Conservation (phyloP, 2,329 filamentous ascomycete genomes). For the Apiospora arundinis region DNA sequence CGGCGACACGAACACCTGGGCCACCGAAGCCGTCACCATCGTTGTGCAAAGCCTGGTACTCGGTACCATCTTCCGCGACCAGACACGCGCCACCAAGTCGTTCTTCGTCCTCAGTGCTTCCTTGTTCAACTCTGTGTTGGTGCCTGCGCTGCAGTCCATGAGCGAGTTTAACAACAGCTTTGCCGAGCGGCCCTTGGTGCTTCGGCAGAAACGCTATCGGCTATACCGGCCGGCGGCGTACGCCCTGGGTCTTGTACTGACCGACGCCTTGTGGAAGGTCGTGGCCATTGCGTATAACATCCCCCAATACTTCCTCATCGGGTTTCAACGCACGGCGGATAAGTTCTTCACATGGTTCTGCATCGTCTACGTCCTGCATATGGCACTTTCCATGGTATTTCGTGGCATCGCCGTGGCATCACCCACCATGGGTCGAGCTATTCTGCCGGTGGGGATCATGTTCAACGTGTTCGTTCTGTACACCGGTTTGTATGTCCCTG, state of each 20-base stretch:
- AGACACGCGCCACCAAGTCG: constrained; percentile 2
- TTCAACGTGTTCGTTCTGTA: constrained; percentile 53
- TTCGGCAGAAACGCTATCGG: constrained; percentile 47
- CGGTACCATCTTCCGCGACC: too few relatives aligned
- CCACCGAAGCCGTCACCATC: constrained; percentile 25
- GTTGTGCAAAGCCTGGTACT: constrained; percentile 21
- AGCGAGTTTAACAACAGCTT: constrained; percentile 50
- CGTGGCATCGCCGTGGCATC: too few relatives aligned
- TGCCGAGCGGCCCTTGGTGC: constrained; percentile 7
- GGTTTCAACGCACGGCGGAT: too few relatives aligned
- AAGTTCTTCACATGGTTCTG: too few relatives aligned
- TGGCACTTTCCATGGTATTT: too few relatives aligned
- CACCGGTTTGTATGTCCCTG: constrained; percentile 53
- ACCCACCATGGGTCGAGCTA: too few relatives aligned
- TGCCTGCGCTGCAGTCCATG: constrained; percentile 54
- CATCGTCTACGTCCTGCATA: too few relatives aligned
- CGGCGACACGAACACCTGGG: constrained; percentile 23
- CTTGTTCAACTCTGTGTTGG: constrained; percentile 55
- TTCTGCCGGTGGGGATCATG: too few relatives aligned
- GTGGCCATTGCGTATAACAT: too few relatives aligned
- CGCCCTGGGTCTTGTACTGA: too few relatives aligned
- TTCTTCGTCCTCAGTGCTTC: constrained; percentile 33
- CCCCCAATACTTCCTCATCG: too few relatives aligned
- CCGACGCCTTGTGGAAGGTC: too few relatives aligned
- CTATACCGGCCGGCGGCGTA: constrained; percentile 27